These are phyloP conservation scores for Chionographis japonica DNA, from an alignment of 106 monocot genomes.

Conservation along the genomic window DNA sequence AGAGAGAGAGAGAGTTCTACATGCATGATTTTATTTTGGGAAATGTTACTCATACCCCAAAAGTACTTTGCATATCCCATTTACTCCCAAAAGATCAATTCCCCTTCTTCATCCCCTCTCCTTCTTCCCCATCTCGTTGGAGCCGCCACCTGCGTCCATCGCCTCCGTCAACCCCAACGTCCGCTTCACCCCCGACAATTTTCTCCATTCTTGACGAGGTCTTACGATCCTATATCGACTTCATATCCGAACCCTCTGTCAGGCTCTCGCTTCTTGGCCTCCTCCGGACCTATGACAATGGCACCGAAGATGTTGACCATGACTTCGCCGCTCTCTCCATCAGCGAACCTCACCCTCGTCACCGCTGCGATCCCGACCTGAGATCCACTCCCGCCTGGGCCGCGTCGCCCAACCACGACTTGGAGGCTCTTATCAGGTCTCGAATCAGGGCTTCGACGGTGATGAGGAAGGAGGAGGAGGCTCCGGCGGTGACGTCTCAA, in stretches of 20 bases:
- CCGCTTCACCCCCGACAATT: conserved; percentile 14
- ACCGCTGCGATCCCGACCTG: too few relatives aligned
- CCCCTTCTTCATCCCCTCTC: too few relatives aligned
- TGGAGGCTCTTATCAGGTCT: conserved; percentile 11
- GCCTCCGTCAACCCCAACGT: conserved; percentile 22
- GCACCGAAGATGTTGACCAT: conserved; percentile 24
- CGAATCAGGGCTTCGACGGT: conserved; percentile 1
- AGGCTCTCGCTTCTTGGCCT: conserved; percentile 26
- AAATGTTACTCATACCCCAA: too few relatives aligned
- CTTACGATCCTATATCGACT: conserved; percentile 20
- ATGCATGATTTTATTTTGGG: too few relatives aligned
- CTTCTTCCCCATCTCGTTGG: too few relatives aligned
- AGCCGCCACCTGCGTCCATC: conserved; percentile 9
- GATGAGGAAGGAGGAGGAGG: too few relatives aligned
- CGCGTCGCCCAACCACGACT: conserved; percentile 10
- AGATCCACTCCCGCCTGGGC: neutral
- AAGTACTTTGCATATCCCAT: too few relatives aligned
- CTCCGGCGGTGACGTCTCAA: too few relatives aligned
- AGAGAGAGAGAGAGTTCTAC: too few relatives aligned
- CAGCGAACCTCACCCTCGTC: neutral
- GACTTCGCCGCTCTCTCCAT: conserved; percentile 28
- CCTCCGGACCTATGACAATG: conserved; percentile 24
- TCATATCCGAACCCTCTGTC: neutral
- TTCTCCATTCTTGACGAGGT: conserved; percentile 26
- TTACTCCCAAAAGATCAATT: too few relatives aligned